A percentile compares a stretch with the other conserved stretches of the same genome.
phyloP scores from a whole-genome alignment of 306 rosid species.

The Cicer cuneatum region DNA sequence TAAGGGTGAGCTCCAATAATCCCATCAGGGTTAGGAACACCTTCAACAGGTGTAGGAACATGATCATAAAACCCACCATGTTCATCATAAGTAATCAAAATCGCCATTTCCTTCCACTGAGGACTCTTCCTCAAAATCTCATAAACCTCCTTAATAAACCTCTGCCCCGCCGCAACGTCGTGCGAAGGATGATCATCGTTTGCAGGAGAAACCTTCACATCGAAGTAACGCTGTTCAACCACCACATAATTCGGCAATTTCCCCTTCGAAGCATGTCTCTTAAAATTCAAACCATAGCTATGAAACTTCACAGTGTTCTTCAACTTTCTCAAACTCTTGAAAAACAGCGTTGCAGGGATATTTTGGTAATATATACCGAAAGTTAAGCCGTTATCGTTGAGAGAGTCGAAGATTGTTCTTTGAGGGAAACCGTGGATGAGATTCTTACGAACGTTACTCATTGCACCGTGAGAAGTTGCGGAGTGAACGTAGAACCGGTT shows the following conservation, averaged over 20 bases:
- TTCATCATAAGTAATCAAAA: conserved; percentile 87
- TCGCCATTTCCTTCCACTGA: conserved; percentile 92
- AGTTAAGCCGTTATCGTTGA: conserved; percentile 64
- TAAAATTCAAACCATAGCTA: conserved; percentile 64
- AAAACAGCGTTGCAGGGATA: conserved; percentile 86
- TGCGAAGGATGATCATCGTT: conserved; percentile 98
- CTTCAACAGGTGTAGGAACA: conserved; percentile 79
- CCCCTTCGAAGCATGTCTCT: conserved; percentile 66
- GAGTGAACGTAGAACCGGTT: conserved; percentile 94
- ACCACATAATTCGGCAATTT: conserved; percentile 89
- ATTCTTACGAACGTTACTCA: conserved; percentile 82
- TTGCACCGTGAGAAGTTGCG: conserved; percentile 93
- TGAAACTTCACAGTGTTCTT: conserved; percentile 63
- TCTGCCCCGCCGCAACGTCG: conserved; percentile 87
- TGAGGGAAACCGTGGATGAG: conserved; percentile 88
- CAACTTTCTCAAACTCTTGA: conserved; percentile 67
- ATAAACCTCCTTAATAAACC: conserved; percentile 87
- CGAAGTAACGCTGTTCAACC: conserved; percentile 89
- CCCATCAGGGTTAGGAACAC: conserved; percentile 93
- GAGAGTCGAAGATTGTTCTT: conserved; percentile 78
- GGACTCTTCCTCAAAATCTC: conserved; percentile 84
- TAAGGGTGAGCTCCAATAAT: conserved; percentile 75
- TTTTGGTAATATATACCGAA: conserved; percentile 89
- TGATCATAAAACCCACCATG: conserved; percentile 98
- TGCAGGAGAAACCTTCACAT: conserved; percentile 66